These are phyloP conservation scores for Tilletia walkeri DNA, from an alignment of 1,284 basidiomycete species.

Conservation along the genomic window DNA sequence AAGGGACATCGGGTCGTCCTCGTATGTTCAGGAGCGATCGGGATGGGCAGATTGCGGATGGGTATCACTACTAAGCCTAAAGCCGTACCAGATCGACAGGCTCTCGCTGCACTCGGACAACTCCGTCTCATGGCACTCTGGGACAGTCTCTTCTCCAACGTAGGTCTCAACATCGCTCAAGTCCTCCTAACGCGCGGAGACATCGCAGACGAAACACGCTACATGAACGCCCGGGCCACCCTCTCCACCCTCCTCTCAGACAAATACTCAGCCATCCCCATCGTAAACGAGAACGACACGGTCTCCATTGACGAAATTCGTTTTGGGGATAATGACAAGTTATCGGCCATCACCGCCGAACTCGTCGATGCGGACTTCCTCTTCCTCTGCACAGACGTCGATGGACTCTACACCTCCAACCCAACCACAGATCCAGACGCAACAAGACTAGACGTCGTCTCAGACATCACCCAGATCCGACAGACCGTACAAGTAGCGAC, in stretches of 20 bases:
- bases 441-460: constrained; percentile 74
- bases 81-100: constrained; percentile 85
- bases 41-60: constrained; percentile 90
- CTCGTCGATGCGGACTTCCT: constrained; percentile 98
- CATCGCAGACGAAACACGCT: constrained; percentile 71
- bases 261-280: constrained; percentile 48
- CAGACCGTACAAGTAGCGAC: constrained; percentile 86
- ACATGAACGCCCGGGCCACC: constrained; percentile 50
- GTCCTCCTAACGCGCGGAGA: constrained; percentile 90
- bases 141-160: constrained; percentile 90
- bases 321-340: constrained; percentile 98
- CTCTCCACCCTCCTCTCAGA: constrained; percentile 45
- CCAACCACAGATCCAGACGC: constrained; percentile 84
- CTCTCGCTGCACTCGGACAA: constrained; percentile 93
- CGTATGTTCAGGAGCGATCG: constrained; percentile 93
- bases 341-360: constrained; percentile 92
- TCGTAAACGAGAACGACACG: constrained; percentile 56
- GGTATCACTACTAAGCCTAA: constrained; percentile 75
- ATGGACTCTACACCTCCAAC: constrained; percentile 92
- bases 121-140: constrained; percentile 90
- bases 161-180: constrained; percentile 93
- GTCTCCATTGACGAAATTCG: constrained; percentile 73
- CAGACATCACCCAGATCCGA: constrained; percentile 77
- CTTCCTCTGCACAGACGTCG: constrained; percentile 94
- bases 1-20: constrained; percentile 90